phyloP scores from a whole-genome alignment of 2,329 filamentous ascomycete genomes.

The Amauroascus verrucosus region DNA sequence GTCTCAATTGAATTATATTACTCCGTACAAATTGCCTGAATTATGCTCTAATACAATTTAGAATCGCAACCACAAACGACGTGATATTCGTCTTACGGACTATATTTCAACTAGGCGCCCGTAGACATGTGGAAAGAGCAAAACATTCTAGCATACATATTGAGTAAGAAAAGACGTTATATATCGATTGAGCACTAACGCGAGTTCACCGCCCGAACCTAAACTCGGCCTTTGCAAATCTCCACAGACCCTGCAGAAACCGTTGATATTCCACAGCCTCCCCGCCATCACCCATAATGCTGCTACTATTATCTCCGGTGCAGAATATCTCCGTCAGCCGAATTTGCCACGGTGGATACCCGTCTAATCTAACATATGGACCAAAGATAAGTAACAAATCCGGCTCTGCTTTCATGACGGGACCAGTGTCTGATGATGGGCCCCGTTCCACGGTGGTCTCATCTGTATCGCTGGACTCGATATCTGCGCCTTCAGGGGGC shows the following conservation, averaged over 20 bases:
- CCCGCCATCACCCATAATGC: constrained; percentile 27
- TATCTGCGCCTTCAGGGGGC: constrained; percentile 23
- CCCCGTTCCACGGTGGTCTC: constrained; percentile 14
- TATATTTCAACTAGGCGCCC: too few relatives aligned
- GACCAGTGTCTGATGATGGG: neutral
- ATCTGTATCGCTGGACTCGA: constrained; percentile 12
- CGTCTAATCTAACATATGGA: constrained; percentile 69
- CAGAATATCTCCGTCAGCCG: constrained; percentile 87
- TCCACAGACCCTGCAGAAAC: constrained; percentile 74
- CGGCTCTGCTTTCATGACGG: constrained; percentile 67
- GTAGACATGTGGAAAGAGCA: too few relatives aligned
- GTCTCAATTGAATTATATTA: neutral
- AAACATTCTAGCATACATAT: too few relatives aligned
- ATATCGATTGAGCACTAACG: neutral
- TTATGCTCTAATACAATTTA: too few relatives aligned
- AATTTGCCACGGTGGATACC: constrained; percentile 95
- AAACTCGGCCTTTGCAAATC: constrained; percentile 80
- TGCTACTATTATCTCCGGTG: constrained; percentile 38
- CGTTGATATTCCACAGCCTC: constrained; percentile 76
- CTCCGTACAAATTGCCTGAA: too few relatives aligned
- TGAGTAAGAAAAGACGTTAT: neutral
- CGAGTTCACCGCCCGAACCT: constrained; percentile 55
- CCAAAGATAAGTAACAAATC: constrained; percentile 83
- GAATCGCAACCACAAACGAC: too few relatives aligned
- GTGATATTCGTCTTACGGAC: too few relatives aligned